These are phyloP conservation scores for Forsythia viridissima DNA, from an alignment of 257 asterid species.

Conservation along the genomic window DNA sequence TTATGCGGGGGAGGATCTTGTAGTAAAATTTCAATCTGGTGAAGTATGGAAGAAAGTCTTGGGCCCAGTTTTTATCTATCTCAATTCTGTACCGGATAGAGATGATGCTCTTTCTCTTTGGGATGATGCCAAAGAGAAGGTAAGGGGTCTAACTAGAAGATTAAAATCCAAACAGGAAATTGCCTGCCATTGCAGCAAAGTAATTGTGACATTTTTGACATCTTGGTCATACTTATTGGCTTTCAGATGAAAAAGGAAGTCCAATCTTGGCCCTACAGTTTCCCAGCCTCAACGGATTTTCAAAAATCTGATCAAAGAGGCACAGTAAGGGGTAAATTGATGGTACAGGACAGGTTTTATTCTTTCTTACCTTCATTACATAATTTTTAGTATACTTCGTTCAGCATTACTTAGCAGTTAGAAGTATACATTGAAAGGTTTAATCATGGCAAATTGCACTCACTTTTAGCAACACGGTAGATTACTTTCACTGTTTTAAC, in stretches of 20 bases:
- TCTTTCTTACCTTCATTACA: slow-evolving; percentile 15
- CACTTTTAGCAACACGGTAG: not conserved
- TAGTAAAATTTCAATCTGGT: slow-evolving; percentile 52
- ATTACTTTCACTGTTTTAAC: not conserved
- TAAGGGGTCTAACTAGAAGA: slow-evolving; percentile 15
- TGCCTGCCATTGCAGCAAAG: not conserved
- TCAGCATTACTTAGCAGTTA: not conserved
- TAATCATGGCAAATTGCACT: not conserved
- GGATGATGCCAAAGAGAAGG: slow-evolving; percentile 71
- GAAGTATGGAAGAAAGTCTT: slow-evolving; percentile 78
- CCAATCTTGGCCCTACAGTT: slow-evolving; percentile 68
- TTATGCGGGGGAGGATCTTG: slow-evolving; percentile 61
- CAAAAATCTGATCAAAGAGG: slow-evolving; percentile 61
- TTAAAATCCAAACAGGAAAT: not conserved
- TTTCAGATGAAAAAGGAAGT: slow-evolving; percentile 57
- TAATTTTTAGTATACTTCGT: not conserved
- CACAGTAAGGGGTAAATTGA: slow-evolving; percentile 49
- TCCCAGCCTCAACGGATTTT: slow-evolving; percentile 60
- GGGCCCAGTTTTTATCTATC: slow-evolving; percentile 68
- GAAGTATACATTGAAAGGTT: slow-evolving; percentile 7
- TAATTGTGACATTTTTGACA: slow-evolving; percentile 10
- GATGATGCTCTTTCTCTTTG: slow-evolving; percentile 53
- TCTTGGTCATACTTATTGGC: not conserved
- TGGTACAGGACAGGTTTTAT: slow-evolving; percentile 54
- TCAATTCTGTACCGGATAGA: slow-evolving; percentile 45